phyloP scores from a whole-genome alignment of 805 yeast species.

The Maudiozyma bulderi region DNA sequence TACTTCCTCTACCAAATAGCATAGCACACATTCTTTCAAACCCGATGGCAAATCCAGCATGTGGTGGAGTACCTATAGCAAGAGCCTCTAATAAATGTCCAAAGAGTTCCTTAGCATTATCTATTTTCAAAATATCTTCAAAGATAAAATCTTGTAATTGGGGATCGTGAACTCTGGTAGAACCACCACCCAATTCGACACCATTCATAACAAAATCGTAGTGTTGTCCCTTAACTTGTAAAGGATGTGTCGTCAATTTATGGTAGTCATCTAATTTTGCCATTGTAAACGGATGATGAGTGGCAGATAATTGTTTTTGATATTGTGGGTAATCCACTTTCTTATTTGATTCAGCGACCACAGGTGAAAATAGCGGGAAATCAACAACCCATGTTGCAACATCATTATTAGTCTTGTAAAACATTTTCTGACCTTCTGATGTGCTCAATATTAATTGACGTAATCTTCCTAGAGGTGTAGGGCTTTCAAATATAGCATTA shows the following conservation, averaged over 20 bases:
- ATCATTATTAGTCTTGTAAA: constrained; percentile 15
- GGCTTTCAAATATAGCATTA: constrained; percentile 68
- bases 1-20: constrained; percentile 66
- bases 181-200: constrained; percentile 94
- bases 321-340: constrained; percentile 49
- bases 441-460: constrained; percentile 60
- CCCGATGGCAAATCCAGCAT: constrained; percentile 94
- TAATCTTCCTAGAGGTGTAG: constrained; percentile 85
- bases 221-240: constrained; percentile 75
- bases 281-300: constrained; percentile 99
- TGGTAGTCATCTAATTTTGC: constrained; percentile 60
- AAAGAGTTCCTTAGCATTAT: constrained; percentile 53
- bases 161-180: constrained; percentile 87
- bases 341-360: constrained; percentile 29
- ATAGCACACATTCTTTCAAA: constrained; percentile 90
- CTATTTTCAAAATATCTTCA: constrained; percentile 49
- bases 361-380: constrained; percentile 85
- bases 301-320: constrained; percentile 46
- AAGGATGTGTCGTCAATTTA: constrained; percentile 41
- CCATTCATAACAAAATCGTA: constrained; percentile 92
- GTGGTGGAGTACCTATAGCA: constrained; percentile 94
- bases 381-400: constrained; percentile 82
- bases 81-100: constrained; percentile 81
- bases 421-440: constrained; percentile 33
- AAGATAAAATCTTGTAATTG: constrained; percentile 66